Percentiles rank a stretch among this genome's conserved stretches.
Evolutionary conservation across 768 basidiomycete species (phyloP).

Genomic region (Royoungia palumana): DNA sequence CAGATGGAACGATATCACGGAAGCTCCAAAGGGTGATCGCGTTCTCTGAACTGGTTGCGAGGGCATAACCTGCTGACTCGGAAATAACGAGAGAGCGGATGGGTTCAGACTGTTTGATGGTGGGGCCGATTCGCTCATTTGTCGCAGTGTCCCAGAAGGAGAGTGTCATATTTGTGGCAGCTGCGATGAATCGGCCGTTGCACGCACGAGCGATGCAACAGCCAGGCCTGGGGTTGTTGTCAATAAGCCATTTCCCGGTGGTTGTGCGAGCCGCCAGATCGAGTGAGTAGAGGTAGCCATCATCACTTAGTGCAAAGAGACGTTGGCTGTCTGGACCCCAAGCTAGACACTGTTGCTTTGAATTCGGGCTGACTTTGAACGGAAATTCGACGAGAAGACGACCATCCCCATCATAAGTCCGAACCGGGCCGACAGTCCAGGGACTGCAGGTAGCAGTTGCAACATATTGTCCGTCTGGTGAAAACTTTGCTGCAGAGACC

Average conservation of each 20-base stretch:
- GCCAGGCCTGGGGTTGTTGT: not conserved
- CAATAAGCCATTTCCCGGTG: slow-evolving; percentile 6
- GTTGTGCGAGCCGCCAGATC: not conserved
- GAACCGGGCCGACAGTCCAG: not conserved
- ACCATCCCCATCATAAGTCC: slow-evolving; percentile 2
- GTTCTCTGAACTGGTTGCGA: not conserved
- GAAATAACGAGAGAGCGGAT: slow-evolving; percentile 6
- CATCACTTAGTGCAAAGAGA: slow-evolving; percentile 2
- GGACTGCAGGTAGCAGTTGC: slow-evolving; percentile 6
- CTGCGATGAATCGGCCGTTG: slow-evolving; percentile 11
- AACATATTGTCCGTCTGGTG: slow-evolving; percentile 1
- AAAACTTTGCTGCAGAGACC: slow-evolving; percentile 11
- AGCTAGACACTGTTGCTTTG: slow-evolving; percentile 3
- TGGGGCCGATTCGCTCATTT: slow-evolving; percentile 1
- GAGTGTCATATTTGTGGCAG: not conserved
- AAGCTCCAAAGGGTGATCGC: not conserved
- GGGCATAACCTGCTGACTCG: slow-evolving; percentile 1
- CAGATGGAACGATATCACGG: not conserved
- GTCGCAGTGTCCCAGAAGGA: slow-evolving; percentile 15
- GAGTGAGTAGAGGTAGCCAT: not conserved
- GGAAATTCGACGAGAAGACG: not conserved
- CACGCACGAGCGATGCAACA: not conserved
- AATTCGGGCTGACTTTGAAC: not conserved
- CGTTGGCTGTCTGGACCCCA: slow-evolving; percentile 2
- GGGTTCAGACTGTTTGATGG: not conserved